Base-by-base conservation (phyloP, 106 monocot genomes). In the Posidonia australis region DNA sequence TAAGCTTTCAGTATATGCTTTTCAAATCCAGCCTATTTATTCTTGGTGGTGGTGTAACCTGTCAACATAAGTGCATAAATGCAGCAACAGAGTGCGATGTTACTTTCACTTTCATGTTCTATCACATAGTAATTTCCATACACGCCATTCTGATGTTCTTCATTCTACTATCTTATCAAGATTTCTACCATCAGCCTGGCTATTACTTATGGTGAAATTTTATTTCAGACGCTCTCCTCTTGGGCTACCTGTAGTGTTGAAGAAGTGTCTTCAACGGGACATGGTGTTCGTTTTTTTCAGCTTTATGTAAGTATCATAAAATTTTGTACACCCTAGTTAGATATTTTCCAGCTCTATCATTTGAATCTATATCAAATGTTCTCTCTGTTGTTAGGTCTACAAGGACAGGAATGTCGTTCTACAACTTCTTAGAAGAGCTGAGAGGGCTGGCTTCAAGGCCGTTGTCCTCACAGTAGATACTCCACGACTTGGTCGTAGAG, bases 251-350 rank as follows among this genome's bases (percentile, higher is more conserved):
- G 77, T 6, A 93, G 88, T 60, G 75, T 88, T 31, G 93, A 93
- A 76, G 93, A 93, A 65, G 85, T 93, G 46, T 80, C 85, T 51
- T 93, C 93, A 42, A 93, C 85, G 21, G 93, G 88, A 42, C 77
- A 85, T 25, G 88, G 93, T 46, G 81, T 85, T 66, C 83, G 93
- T 22, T 93, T 93, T 79, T 93, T 93, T 83, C 93, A 93, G 75
- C 88, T 93, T 27, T 93, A 85, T 67, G 93, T 93, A 79, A 82
- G 60, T 45, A 56, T 29, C 19, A 19, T 68, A 19, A 36, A 13
- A 60, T 12, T 32, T 48, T 10, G 1, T 44, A 36, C 12, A 21
- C 17, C 13, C 5, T 62, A 43, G 27, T 1, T 51, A 19, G 51
- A 66, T 66, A 57, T 57, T 36, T 57, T 9, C 27, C 5, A 13